Evolutionary conservation across 805 yeast genomes (phyloP).

Genomic region (Lipomyces sp.): DNA sequence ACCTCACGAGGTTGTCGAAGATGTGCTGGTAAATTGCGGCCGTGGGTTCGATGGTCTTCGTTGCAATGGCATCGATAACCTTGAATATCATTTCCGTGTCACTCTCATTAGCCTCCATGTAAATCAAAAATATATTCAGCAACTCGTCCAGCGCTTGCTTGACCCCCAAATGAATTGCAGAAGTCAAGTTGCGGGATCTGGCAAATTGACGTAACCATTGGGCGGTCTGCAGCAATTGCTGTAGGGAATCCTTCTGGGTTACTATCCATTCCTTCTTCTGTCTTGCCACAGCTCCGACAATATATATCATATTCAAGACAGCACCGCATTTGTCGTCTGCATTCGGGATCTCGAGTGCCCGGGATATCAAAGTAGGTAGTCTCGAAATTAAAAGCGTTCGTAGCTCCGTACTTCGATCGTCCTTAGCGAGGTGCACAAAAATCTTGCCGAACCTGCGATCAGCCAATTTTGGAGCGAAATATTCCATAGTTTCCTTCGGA

Average conservation of each 20-base stretch:
- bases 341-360: conserved; percentile 55
- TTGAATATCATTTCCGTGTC: conserved; percentile 50
- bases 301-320: conserved; percentile 67
- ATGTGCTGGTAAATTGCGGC: conserved; percentile 60
- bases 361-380: conserved; percentile 54
- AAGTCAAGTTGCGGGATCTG: conserved; percentile 56
- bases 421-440: conserved; percentile 66
- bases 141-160: conserved; percentile 69
- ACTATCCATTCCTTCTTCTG: conserved; percentile 63
- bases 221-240: conserved; percentile 24
- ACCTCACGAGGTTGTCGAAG: conserved; percentile 58
- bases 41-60: conserved; percentile 54
- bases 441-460: conserved; percentile 68
- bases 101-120: conserved; percentile 45
- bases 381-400: conserved; percentile 61
- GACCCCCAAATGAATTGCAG: conserved; percentile 70
- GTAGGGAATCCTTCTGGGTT: conserved; percentile 51
- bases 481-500: conserved; percentile 71
- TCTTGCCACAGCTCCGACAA: conserved; percentile 58
- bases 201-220: conserved; percentile 50
- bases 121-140: conserved; percentile 55
- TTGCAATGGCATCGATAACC: conserved; percentile 52
- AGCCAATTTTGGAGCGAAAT: conserved; percentile 69
- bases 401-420: conserved; percentile 60
- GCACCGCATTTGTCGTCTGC: conserved; percentile 63